Base-by-base conservation (phyloP, 202 grass and related monocot species). In the Dendrocalamus latiflorus region DNA sequence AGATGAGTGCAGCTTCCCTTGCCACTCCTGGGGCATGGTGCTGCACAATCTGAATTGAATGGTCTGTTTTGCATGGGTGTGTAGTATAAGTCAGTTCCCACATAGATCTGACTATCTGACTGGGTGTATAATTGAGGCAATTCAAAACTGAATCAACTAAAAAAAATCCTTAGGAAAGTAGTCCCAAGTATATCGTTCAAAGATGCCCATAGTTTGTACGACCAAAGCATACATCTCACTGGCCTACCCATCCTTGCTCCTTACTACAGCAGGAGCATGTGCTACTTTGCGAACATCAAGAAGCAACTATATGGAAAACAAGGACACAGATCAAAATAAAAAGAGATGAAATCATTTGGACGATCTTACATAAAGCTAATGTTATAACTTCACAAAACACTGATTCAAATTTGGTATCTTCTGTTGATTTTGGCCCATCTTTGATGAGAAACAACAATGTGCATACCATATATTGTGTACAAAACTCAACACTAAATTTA, bases 391-490 rank as follows among this genome's bases (percentile, higher is more conserved):
- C 56, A 56, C 48, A 34, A 67, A 45, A 43, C 22, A 69, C 26
- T 61, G 8, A 13, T 62, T 62, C 43, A 50, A 62, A 71, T 51
- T 38, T 81, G 25, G 54, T 67, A 18, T 26, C 11, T 45, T 30
- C 5, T 81, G 5, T 21, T 81, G 77, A 81, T 60, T 2, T 57
- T 57, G 21, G 24, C 10, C 12, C 33, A 39, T 81, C 51, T 49
- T 37, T 75, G 39, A 60, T 76, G 57, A 75, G 72, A 75, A 68
- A 84, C 22, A 57, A 59, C n/a, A 22, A 8, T 34, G 24, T 64
- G 17, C 59, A 26, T 28, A 34, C 16, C n/a, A 38, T 49, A 59
- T 59, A 67, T 11, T 67, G 17, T 44, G 21, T 26, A 45, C 30
- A 51, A 13, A 50, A 74, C 0, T 26, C 15, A 39, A 39, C 45